Conservation (phyloP, 2,329 filamentous ascomycete genomes). For the Hortaea sp. region DNA sequence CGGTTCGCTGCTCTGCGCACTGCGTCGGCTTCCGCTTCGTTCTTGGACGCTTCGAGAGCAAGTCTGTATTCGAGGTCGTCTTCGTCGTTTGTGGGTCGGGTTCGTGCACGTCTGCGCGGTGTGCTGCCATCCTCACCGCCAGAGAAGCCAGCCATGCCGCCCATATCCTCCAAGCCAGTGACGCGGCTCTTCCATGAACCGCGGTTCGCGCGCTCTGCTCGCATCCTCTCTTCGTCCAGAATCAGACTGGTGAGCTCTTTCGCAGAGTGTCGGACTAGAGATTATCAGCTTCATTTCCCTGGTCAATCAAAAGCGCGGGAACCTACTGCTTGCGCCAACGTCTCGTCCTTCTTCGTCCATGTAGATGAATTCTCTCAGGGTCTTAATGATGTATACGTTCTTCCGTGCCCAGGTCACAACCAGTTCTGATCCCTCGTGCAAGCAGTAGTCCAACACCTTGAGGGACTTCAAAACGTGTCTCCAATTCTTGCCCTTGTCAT, state of each 20-base stretch:
- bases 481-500: slow-evolving; percentile 99
- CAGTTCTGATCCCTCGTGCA: slow-evolving; percentile 92
- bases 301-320: neutral
- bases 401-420: slow-evolving; percentile 97
- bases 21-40: slow-evolving; percentile 83
- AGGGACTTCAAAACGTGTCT: slow-evolving; percentile 93
- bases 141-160: slow-evolving; percentile 30
- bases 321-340: slow-evolving; percentile 88
- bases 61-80: slow-evolving; percentile 77
- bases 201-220: slow-evolving; percentile 79
- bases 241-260: slow-evolving; percentile 92
- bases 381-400: slow-evolving; percentile 98
- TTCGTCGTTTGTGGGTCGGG: slow-evolving; percentile 49
- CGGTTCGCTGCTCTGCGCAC: slow-evolving; percentile 48
- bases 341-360: slow-evolving; percentile 91
- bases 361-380: slow-evolving; percentile 91
- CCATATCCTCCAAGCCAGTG: slow-evolving; percentile 79
- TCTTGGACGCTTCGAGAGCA: slow-evolving; percentile 89
- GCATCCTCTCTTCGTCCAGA: slow-evolving; percentile 84
- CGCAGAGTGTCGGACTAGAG: slow-evolving; percentile 77
- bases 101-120: slow-evolving; percentile 34
- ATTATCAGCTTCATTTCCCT: no score
- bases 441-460: slow-evolving; percentile 94
- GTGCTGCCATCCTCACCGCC: slow-evolving; percentile 27
- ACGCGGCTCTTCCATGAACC: slow-evolving; percentile 97